Percentiles rank a stretch among this genome's conserved stretches.
Evolutionary conservation across 345 rosid species (phyloP).

Genomic region (Syzygium oleosum): DNA sequence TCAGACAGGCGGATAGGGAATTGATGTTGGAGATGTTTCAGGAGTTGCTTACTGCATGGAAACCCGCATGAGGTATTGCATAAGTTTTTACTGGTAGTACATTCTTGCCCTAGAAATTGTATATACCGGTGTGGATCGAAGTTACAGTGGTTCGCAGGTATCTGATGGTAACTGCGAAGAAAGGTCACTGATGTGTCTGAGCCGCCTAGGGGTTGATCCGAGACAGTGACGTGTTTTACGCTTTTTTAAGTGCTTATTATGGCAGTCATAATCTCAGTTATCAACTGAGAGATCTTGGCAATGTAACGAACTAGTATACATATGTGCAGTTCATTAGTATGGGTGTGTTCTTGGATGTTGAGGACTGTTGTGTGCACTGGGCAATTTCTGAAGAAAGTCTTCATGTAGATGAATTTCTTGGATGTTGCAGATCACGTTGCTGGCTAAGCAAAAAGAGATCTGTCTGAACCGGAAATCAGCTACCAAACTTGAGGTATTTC

Average conservation of each 20-base stretch:
- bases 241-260: neutral
- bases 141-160: neutral
- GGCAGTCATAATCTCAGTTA: neutral
- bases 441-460: neutral
- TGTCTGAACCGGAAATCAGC: neutral
- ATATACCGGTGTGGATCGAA: neutral
- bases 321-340: neutral
- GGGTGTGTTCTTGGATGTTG: neutral
- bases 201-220: neutral
- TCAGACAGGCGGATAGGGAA: slow-evolving; percentile 74
- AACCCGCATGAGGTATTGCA: slow-evolving; percentile 26
- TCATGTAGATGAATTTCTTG: neutral
- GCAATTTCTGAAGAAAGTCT: neutral
- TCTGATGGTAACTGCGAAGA: neutral
- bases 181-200: neutral
- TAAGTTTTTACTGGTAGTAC: neutral
- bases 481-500: neutral
- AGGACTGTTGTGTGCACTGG: neutral
- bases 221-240: neutral
- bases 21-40: slow-evolving; percentile 88
- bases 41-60: slow-evolving; percentile 78
- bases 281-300: neutral
- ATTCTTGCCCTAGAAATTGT: neutral
- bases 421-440: neutral
- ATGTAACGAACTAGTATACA: neutral